A percentile compares a stretch with the other conserved stretches of the same genome.
These are phyloP conservation scores for Salix dunnii DNA, from an alignment of 345 rosid species.

Conservation along the genomic window DNA sequence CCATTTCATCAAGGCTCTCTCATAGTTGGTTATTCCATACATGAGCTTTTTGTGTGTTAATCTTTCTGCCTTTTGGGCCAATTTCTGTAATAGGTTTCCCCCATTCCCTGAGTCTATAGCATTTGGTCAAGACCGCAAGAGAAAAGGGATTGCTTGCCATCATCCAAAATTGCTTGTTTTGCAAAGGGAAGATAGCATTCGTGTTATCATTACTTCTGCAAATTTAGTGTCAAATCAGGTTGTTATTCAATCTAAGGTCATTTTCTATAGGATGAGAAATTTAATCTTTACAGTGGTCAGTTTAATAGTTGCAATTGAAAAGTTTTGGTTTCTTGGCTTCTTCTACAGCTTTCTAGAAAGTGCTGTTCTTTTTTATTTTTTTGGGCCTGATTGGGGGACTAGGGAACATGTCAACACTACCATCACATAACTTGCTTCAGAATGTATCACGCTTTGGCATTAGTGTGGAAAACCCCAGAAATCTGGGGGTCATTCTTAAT, in stretches of 20 bases:
- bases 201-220: slow-evolving; percentile 78
- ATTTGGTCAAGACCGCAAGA: slow-evolving; percentile 77
- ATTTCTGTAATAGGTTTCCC: slow-evolving; percentile 56
- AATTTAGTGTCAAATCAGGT: slow-evolving; percentile 87
- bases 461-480: background rate
- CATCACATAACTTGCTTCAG: background rate
- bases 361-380: background rate
- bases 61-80: slow-evolving; percentile 9
- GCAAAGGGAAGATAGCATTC: slow-evolving; percentile 73
- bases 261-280: background rate
- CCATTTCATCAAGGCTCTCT: background rate
- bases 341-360: too few relatives aligned
- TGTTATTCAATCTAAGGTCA: slow-evolving; percentile 8
- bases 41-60: background rate
- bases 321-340: too few relatives aligned
- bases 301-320: too few relatives aligned
- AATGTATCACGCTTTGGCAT: background rate
- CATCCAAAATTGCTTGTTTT: slow-evolving; percentile 82
- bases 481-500: background rate
- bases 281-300: background rate
- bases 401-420: background rate
- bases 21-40: background rate
- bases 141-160: slow-evolving; percentile 86
- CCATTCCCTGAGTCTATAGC: slow-evolving; percentile 81
- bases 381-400: background rate